A percentile compares a stretch with the other conserved stretches of the same genome.
These are phyloP conservation scores for Verticillium albo-atrum DNA, from an alignment of 2,329 filamentous ascomycete species.

Conservation along the genomic window DNA sequence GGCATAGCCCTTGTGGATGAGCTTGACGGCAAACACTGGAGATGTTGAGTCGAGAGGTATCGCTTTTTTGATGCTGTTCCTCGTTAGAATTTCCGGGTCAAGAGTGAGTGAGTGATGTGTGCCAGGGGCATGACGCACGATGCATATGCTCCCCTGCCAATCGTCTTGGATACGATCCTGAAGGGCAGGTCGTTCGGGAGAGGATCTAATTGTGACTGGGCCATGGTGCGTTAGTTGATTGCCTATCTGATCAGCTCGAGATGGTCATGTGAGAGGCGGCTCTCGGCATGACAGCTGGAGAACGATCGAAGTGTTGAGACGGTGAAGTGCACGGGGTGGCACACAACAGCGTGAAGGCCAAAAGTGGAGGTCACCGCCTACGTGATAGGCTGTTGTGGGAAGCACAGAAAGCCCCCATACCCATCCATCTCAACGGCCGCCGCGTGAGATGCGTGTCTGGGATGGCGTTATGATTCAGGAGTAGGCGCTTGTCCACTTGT, in stretches of 20 bases:
- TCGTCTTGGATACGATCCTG: conserved; percentile 91
- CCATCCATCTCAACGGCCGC: neutral
- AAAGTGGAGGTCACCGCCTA: neutral
- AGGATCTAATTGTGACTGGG: conserved; percentile 83
- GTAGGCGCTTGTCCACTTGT: too few relatives aligned
- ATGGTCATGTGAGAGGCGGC: neutral
- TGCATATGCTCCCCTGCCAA: conserved; percentile 94
- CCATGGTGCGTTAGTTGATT: conserved; percentile 31
- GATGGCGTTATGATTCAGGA: neutral
- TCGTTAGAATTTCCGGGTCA: conserved; percentile 4
- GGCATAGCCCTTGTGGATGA: conserved; percentile 97
- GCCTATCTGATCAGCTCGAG: neutral
- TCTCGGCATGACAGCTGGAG: neutral
- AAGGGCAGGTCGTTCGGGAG: conserved; percentile 84
- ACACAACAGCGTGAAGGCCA: neutral
- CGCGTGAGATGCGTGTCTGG: neutral
- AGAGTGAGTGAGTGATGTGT: too few relatives aligned
- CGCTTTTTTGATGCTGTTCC: conserved; percentile 82
- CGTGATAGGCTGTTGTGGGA: neutral
- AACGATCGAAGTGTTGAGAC: neutral
- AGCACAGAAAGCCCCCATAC: too few relatives aligned
- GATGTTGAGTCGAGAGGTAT: conserved; percentile 62
- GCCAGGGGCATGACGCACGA: conserved; percentile 56
- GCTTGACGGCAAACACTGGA: conserved; percentile 93
- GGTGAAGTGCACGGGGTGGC: neutral